These are phyloP conservation scores for Ophiostoma sp. DNA, from an alignment of 2,329 filamentous ascomycete species.

Conservation along the genomic window DNA sequence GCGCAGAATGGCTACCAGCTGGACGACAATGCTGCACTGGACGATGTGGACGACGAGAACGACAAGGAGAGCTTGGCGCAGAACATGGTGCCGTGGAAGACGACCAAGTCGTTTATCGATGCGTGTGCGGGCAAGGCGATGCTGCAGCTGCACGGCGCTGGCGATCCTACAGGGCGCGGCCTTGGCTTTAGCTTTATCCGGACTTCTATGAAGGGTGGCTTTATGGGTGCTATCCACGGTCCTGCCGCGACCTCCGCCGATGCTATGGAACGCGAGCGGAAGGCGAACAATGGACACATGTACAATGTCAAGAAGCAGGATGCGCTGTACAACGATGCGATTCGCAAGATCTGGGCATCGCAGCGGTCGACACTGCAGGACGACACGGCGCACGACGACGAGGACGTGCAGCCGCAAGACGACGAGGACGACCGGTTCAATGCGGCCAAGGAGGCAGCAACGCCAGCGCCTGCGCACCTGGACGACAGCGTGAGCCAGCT, in stretches of 20 bases:
- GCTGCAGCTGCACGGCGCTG: slow-evolving; percentile 89
- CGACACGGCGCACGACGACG: slow-evolving; percentile 60
- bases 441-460: slow-evolving; percentile 57
- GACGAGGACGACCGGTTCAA: slow-evolving; percentile 67
- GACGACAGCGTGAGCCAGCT: slow-evolving; percentile 80
- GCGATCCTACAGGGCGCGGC: slow-evolving; percentile 88
- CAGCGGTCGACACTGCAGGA: slow-evolving; percentile 77
- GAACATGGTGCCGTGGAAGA: slow-evolving; percentile 92
- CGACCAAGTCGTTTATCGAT: slow-evolving; percentile 92
- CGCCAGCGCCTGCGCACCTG: slow-evolving; percentile 30
- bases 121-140: slow-evolving; percentile 94
- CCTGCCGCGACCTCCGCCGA: slow-evolving; percentile 66
- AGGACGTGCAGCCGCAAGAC: slow-evolving; percentile 53
- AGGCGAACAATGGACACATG: slow-evolving; percentile 86
- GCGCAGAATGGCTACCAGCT: slow-evolving; percentile 81
- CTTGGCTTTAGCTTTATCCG: slow-evolving; percentile 96
- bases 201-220: slow-evolving; percentile 98
- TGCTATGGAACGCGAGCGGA: slow-evolving; percentile 79
- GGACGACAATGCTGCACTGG: slow-evolving; percentile 57
- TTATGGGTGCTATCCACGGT: slow-evolving; percentile 69
- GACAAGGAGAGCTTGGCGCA: slow-evolving; percentile 71
- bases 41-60: slow-evolving; percentile 59
- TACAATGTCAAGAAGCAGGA: slow-evolving; percentile 98
- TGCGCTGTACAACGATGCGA: slow-evolving; percentile 83
- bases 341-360: slow-evolving; percentile 85